Conservation (phyloP, 2,329 filamentous ascomycete species). For the Metarhizium humberi region DNA sequence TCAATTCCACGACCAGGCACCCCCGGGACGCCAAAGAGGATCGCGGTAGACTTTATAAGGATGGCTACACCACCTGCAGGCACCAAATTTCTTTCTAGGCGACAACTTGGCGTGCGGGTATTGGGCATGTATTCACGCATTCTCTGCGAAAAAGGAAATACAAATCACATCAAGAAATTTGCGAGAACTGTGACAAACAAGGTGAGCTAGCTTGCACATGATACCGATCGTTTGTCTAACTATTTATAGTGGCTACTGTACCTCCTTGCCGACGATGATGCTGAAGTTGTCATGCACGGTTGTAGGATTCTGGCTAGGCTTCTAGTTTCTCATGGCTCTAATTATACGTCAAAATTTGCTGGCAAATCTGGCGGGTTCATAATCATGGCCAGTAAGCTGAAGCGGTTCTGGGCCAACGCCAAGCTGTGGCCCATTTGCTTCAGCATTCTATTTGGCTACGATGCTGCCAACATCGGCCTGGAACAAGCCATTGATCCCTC, state of each 20-base stretch:
- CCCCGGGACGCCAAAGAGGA: slow-evolving; percentile 26
- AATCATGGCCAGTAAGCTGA: slow-evolving; percentile 74
- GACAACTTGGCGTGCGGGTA: slow-evolving; percentile 64
- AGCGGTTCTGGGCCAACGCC: slow-evolving; percentile 80
- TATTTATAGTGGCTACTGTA: slow-evolving; percentile 72
- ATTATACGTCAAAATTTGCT: slow-evolving; percentile 78
- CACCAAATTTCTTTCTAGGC: slow-evolving; percentile 44
- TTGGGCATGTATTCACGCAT: slow-evolving; percentile 69
- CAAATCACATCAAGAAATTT: slow-evolving; percentile 71
- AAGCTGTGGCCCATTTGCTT: slow-evolving; percentile 83
- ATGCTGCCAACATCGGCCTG: slow-evolving; percentile 66
- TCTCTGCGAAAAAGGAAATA: slow-evolving; percentile 63
- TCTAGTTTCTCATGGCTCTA: slow-evolving; percentile 69
- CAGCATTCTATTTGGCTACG: slow-evolving; percentile 76
- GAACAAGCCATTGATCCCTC: slow-evolving; percentile 65
- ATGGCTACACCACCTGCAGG: slow-evolving; percentile 19
- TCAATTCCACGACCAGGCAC: slow-evolving; percentile 30
- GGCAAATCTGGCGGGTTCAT: slow-evolving; percentile 77
- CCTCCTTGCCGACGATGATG: slow-evolving; percentile 76
- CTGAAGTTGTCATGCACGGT: slow-evolving; percentile 72
- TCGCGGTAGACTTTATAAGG: slow-evolving; percentile 25
- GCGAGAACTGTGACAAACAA: slow-evolving; percentile 92
- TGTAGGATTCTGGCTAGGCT: slow-evolving; percentile 77
- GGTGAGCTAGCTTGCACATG: slow-evolving; percentile 33
- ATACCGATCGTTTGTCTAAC: slow-evolving; percentile 7